phyloP scores from a whole-genome alignment of 2,329 filamentous ascomycete genomes.

The Penicillium sp. region DNA sequence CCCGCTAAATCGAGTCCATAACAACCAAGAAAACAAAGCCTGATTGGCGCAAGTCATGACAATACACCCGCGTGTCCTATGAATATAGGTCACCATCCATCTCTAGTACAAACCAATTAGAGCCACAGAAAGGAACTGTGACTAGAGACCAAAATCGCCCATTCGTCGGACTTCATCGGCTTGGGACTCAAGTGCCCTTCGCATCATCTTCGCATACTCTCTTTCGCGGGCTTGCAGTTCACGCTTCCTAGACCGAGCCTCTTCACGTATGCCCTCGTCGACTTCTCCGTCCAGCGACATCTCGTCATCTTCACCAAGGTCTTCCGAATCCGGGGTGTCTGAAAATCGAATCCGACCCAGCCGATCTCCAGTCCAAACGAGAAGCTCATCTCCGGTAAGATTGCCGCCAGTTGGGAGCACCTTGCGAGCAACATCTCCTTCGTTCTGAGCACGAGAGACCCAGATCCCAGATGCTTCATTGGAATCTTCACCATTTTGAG shows the following conservation, averaged over 20 bases:
- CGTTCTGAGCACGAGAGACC: conserved; percentile 59
- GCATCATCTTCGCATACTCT: conserved; percentile 74
- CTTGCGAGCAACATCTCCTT: conserved; percentile 77
- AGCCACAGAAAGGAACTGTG: neutral
- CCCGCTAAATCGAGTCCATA: conserved; percentile 2
- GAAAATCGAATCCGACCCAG: conserved; percentile 74
- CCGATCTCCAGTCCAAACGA: conserved; percentile 88
- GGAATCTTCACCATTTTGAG: conserved; percentile 22
- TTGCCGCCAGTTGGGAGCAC: conserved; percentile 66
- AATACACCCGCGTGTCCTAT: neutral
- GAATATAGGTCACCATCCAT: neutral
- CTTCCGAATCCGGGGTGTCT: conserved; percentile 40
- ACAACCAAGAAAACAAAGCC: neutral
- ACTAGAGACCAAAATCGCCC: conserved; percentile 41
- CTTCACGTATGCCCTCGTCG: conserved; percentile 34
- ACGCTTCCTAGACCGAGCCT: conserved; percentile 35
- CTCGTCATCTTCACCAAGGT: conserved; percentile 44
- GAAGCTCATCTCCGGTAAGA: conserved; percentile 65
- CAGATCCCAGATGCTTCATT: conserved; percentile 61
- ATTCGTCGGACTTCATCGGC: conserved; percentile 80
- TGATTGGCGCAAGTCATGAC: neutral
- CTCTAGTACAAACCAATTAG: neutral
- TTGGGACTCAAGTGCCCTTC: conserved; percentile 74
- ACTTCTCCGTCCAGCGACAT: conserved; percentile 35
- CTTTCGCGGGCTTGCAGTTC: conserved; percentile 41